Percentiles rank a stretch among this genome's conserved stretches.
Evolutionary conservation across 495 filamentous ascomycete genomes (phyloP).

Genomic region (Hypoxylon fragiforme): DNA sequence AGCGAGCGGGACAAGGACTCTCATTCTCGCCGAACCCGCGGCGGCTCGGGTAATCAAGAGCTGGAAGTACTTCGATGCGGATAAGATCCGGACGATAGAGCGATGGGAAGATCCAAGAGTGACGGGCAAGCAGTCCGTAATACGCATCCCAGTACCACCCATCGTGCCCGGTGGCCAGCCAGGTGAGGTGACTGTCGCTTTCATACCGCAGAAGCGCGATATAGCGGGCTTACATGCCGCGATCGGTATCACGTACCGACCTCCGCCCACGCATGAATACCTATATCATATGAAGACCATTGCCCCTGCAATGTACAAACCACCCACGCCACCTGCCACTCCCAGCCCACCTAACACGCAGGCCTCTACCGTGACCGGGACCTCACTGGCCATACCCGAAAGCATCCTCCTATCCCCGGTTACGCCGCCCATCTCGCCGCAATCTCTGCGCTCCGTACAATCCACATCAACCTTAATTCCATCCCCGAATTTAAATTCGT

Average conservation of each 20-base stretch:
- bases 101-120: conserved; percentile 55
- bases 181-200: conserved; percentile 68
- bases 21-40: conserved; percentile 65
- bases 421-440: conserved; percentile 37
- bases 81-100: conserved; percentile 55
- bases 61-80: conserved; percentile 67
- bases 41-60: conserved; percentile 62
- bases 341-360: conserved; percentile 34
- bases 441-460: conserved; percentile 38
- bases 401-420: conserved; percentile 51
- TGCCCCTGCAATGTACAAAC: conserved; percentile 16
- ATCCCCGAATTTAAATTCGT: conserved; percentile 23
- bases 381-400: conserved; percentile 46
- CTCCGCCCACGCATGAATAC: conserved; percentile 52
- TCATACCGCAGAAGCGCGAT: conserved; percentile 64
- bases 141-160: conserved; percentile 50
- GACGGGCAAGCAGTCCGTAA: conserved; percentile 42
- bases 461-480: conserved; percentile 38
- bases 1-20: conserved; percentile 51
- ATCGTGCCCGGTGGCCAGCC: conserved; percentile 46
- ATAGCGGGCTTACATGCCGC: conserved; percentile 65
- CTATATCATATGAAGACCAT: conserved; percentile 10
- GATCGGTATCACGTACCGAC: conserved; percentile 70
- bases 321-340: conserved; percentile 39
- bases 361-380: conserved; percentile 45